These are phyloP conservation scores for Penicillium concentricum DNA, from an alignment of 2,329 filamentous ascomycete genomes.

Conservation along the genomic window DNA sequence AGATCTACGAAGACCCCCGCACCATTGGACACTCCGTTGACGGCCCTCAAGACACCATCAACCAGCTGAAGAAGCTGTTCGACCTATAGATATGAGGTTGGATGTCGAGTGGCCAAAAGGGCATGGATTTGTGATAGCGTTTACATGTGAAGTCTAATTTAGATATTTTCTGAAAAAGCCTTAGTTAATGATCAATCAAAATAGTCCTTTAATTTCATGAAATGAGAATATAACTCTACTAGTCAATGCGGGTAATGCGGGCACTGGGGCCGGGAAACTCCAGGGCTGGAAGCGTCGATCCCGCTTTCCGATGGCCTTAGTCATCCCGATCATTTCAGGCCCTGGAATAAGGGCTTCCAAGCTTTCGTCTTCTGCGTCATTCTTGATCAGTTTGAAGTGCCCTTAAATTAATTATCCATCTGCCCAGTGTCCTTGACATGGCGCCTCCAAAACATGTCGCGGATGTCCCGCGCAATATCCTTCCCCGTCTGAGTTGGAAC, in stretches of 20 bases:
- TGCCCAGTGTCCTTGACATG: conserved; percentile 30
- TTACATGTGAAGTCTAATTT: conserved; percentile 13
- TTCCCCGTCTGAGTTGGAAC: conserved; percentile 45
- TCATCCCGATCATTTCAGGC: conserved; percentile 3
- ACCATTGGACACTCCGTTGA: conserved; percentile 83
- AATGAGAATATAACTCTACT: background rate
- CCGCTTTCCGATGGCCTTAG: conserved; percentile 1
- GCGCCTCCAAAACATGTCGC: conserved; percentile 42
- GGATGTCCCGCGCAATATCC: conserved; percentile 45
- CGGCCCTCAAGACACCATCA: conserved; percentile 78
- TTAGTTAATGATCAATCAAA: background rate
- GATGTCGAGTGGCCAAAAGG: background rate
- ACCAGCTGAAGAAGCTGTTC: conserved; percentile 78
- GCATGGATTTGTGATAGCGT: conserved; percentile 18
- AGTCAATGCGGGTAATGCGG: background rate
- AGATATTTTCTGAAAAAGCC: background rate
- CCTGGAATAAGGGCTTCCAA: background rate
- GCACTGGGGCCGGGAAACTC: conserved; percentile 1
- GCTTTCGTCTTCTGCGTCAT: background rate
- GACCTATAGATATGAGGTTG: conserved; percentile 49
- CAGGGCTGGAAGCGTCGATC: conserved; percentile 1
- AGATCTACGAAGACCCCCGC: conserved; percentile 81
- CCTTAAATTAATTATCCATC: background rate
- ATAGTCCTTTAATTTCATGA: conserved; percentile 1
- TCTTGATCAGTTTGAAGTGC: background rate